A percentile compares a stretch with the other conserved stretches of the same genome.
Conservation (phyloP, 257 asterid genomes). For the Avicennia marina region DNA sequence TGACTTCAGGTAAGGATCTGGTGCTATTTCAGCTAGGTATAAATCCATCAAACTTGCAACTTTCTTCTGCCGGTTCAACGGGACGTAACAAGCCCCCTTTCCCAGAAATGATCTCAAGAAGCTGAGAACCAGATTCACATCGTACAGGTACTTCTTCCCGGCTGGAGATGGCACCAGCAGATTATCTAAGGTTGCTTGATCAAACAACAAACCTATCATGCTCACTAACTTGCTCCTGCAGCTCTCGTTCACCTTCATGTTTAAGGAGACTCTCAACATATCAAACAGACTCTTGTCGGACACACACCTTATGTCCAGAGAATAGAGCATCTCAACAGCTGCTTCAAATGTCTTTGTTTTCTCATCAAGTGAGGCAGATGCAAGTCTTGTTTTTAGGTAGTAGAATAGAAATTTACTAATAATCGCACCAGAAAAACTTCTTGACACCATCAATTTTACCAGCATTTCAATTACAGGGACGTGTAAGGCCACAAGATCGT, state of each 20-base stretch:
- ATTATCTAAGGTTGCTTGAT: slow-evolving; percentile 59
- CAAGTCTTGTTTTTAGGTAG: slow-evolving; percentile 58
- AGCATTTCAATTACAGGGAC: slow-evolving; percentile 28
- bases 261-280: slow-evolving; percentile 41
- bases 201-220: slow-evolving; percentile 71
- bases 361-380: slow-evolving; percentile 22
- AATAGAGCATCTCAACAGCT: slow-evolving; percentile 51
- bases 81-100: slow-evolving; percentile 53
- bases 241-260: slow-evolving; percentile 31
- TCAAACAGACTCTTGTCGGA: slow-evolving; percentile 65
- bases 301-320: slow-evolving; percentile 44
- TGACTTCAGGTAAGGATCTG: slow-evolving; percentile 64
- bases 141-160: slow-evolving; percentile 47
- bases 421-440: slow-evolving; percentile 43
- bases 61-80: slow-evolving; percentile 56
- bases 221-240: slow-evolving; percentile 43
- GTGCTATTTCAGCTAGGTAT: slow-evolving; percentile 76
- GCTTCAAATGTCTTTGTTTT: slow-evolving; percentile 41
- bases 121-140: slow-evolving; percentile 65
- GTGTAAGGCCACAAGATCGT: slow-evolving; percentile 44
- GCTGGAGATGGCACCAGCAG: slow-evolving; percentile 62
- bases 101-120: slow-evolving; percentile 52
- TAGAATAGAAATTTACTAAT: slow-evolving; percentile 57
- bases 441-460: slow-evolving; percentile 42
- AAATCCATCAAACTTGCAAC: slow-evolving; percentile 56